Percentiles rank a stretch among this genome's conserved stretches.
Evolutionary conservation across 441 rosid species (phyloP).

Genomic region (Croton setiger): DNA sequence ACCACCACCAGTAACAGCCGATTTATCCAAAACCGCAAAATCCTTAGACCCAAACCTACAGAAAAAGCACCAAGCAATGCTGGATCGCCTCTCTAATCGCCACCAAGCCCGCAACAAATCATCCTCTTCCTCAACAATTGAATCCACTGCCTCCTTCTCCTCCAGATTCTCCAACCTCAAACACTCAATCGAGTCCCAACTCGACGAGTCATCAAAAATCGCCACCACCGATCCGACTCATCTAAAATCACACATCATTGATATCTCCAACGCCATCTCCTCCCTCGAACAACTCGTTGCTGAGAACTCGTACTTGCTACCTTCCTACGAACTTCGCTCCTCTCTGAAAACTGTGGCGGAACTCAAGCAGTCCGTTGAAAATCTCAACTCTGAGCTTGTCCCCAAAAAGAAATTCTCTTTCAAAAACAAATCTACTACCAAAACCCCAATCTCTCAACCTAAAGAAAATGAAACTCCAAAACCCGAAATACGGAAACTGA

Average conservation of each 20-base stretch:
- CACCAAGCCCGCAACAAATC: slow-evolving; percentile 48
- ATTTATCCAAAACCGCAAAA: slow-evolving; percentile 13
- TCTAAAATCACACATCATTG: slow-evolving; percentile 42
- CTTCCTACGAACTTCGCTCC: slow-evolving; percentile 73
- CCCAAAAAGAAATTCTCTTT: slow-evolving; percentile 81
- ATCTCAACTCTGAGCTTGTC: slow-evolving; percentile 37
- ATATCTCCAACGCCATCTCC: slow-evolving; percentile 56
- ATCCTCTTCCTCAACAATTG: slow-evolving; percentile 29
- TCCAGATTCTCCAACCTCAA: slow-evolving; percentile 55
- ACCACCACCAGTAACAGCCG: not conserved
- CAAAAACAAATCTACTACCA: slow-evolving; percentile 46
- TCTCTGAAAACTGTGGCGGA: slow-evolving; percentile 62
- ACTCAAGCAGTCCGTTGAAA: slow-evolving; percentile 54
- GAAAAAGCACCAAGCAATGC: slow-evolving; percentile 73
- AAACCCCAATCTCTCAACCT: slow-evolving; percentile 17
- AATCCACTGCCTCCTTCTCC: slow-evolving; percentile 48
- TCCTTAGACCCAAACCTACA: slow-evolving; percentile 31
- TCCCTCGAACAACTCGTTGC: slow-evolving; percentile 75
- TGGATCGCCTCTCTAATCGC: slow-evolving; percentile 71
- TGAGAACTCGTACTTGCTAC: slow-evolving; percentile 66
- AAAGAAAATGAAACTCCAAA: slow-evolving; percentile 19
- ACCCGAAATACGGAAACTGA: slow-evolving; percentile 7
- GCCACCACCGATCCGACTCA: slow-evolving; percentile 34
- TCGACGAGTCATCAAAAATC: slow-evolving; percentile 30
- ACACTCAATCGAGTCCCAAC: slow-evolving; percentile 49